Evolutionary conservation across 441 rosid genomes (phyloP), one percentile per base, ranked within the genome.

Genomic region (Euphorbia neoarborescens): DNA sequence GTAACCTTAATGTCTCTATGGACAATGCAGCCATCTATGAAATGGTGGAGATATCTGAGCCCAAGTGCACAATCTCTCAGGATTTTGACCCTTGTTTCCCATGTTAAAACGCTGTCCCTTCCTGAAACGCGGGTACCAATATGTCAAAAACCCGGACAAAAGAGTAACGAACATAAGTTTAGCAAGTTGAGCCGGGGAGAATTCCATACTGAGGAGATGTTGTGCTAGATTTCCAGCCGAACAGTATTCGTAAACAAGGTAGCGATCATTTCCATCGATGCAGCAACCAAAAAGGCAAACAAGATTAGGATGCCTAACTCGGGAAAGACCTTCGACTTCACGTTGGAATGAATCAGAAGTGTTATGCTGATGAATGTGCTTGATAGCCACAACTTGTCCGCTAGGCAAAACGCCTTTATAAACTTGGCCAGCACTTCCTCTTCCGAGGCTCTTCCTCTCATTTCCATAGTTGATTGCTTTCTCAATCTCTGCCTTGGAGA

Each of bases 1-100:
- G 51, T 46, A 2, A 88, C 93, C 89, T 87, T 87, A 57, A 89
- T 77, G 76, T 89, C 94, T 80, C 94, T 76, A 48, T 89, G 94
- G 20, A 89, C 94, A 48, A 89, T 85, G 83, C 89, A 87, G 14
- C 94, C 94, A 70, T 84, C 91, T 2, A 83, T 71, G 54, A 73
- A 71, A 67, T 79, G 84, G 78, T 89, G 94, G 63, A 89, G 91
- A 72, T 85, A 87, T 70, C 83, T 75, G 62, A 87, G 78, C 28
- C 78, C 94, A 70, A 69, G 75, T 7, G 91, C 91, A 71, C 91
- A 89, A 20, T 81, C 84, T 73, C 88, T 79, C 14, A 87, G 81
- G 74, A 87, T 87, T 70, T 81, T 79, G 3, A 87, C 89, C 68
- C 94, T 84, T 76, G 30, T 78, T 60, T 83, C 85, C 94, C 94